Evolutionary conservation across 768 basidiomycete species (phyloP).

Genomic region (Mycena albidolilacea): DNA sequence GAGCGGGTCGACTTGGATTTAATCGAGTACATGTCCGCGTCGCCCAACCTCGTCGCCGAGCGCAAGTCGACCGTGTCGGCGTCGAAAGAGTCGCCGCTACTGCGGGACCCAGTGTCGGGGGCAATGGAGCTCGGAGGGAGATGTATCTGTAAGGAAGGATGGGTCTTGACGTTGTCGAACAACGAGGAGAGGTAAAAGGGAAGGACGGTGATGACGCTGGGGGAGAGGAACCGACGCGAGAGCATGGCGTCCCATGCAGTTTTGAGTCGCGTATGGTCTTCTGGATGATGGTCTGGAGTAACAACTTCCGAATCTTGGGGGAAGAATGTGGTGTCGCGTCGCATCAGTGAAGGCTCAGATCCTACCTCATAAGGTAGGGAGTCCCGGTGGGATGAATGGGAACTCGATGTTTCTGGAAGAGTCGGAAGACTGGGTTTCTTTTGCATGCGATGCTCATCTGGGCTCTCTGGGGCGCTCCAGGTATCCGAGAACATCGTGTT

Average conservation of each 20-base stretch:
- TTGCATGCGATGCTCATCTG: constrained; percentile 38
- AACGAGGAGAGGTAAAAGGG: constrained; percentile 76
- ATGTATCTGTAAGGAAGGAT: constrained; percentile 42
- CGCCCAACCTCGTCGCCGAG: constrained; percentile 33
- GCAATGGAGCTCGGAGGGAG: constrained; percentile 28
- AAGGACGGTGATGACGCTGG: constrained; percentile 69
- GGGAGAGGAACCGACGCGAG: constrained; percentile 66
- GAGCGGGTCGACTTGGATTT: constrained; percentile 35
- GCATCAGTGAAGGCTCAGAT: constrained; percentile 36
- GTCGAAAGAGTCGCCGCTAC: constrained; percentile 42
- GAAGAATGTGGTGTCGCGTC: constrained; percentile 33
- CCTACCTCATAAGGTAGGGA: constrained; percentile 37
- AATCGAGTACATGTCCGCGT: constrained; percentile 38
- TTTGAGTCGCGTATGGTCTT: constrained; percentile 75
- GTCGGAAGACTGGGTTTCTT: constrained; percentile 45
- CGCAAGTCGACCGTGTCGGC: constrained; percentile 45
- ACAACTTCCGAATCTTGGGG: constrained; percentile 33
- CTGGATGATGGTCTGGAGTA: constrained; percentile 55
- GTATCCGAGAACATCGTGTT: constrained; percentile 45
- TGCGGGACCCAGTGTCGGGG: constrained; percentile 28
- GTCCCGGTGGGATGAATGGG: constrained; percentile 33
- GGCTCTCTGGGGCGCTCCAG: constrained; percentile 40
- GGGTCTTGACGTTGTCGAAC: constrained; percentile 68
- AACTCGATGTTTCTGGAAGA: constrained; percentile 41
- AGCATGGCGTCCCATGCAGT: constrained; percentile 81